Evolutionary conservation across 345 rosid genomes (phyloP).

Genomic region (Boechera stricta): DNA sequence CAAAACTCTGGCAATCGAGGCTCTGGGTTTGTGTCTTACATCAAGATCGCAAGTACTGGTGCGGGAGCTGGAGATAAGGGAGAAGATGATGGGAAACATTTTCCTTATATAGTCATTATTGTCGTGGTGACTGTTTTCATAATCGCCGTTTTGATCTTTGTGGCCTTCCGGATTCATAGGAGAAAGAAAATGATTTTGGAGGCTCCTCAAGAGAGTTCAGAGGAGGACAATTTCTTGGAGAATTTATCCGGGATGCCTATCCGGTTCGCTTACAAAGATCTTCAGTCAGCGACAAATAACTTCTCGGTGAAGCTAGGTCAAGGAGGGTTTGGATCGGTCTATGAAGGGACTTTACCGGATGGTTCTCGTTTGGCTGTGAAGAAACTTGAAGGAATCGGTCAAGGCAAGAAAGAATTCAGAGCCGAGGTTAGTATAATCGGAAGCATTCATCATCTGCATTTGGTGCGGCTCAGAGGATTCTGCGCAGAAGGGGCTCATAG

Average conservation of each 20-base stretch:
- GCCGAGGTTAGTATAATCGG: constrained; percentile 95
- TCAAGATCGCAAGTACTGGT: constrained; percentile 57
- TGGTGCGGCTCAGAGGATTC: constrained; percentile 86
- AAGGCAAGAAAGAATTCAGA: constrained; percentile 94
- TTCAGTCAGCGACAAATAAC: constrained; percentile 74
- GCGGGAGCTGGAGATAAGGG: constrained; percentile 37
- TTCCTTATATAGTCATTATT: constrained; percentile 63
- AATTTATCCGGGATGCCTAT: constrained; percentile 79
- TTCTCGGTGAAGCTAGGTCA: constrained; percentile 87
- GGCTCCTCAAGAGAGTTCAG: constrained; percentile 57
- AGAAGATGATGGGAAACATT: constrained; percentile 47
- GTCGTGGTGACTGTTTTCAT: constrained; percentile 55
- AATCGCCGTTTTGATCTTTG: constrained; percentile 57
- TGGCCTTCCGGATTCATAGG: constrained; percentile 54
- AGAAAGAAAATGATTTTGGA: constrained; percentile 50
- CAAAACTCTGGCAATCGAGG: constrained; percentile 44
- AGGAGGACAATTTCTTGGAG: constrained; percentile 81
- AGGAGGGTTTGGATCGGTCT: constrained; percentile 96
- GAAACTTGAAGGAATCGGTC: constrained; percentile 94
- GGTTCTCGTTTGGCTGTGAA: constrained; percentile 87
- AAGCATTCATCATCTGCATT: constrained; percentile 87
- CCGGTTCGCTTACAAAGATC: constrained; percentile 78
- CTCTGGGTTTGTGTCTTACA: constrained; percentile 57
- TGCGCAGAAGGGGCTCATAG: constrained; percentile 88
- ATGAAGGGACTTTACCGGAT: constrained; percentile 73